Evolutionary conservation across 2,329 filamentous ascomycete genomes (phyloP).

Genomic region (Claviceps pusilla): DNA sequence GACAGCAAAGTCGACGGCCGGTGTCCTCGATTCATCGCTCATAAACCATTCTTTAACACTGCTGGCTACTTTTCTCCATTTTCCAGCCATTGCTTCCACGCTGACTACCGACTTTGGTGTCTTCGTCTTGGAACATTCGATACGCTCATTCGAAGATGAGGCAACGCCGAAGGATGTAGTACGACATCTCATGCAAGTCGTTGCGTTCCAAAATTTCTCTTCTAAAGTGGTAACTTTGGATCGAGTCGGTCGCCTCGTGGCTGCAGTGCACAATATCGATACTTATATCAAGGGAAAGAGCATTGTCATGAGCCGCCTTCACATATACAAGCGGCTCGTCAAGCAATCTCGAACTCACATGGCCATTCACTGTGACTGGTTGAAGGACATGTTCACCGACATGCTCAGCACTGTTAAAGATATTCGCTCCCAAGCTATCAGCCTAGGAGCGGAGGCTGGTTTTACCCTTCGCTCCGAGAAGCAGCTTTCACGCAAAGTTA

Average conservation of each 20-base stretch:
- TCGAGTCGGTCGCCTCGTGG: constrained; percentile 55
- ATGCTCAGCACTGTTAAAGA: constrained; percentile 69
- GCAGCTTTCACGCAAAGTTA: constrained; percentile 49
- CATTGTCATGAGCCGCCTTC: constrained; percentile 60
- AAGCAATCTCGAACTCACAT: constrained; percentile 58
- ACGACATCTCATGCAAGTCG: constrained; percentile 64
- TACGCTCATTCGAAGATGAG: constrained; percentile 55
- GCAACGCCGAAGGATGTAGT: constrained; percentile 60
- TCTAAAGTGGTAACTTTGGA: constrained; percentile 57
- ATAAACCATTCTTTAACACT: constrained; percentile 65
- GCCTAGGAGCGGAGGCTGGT: constrained; percentile 56
- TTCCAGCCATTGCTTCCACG: constrained; percentile 51
- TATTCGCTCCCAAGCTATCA: constrained; percentile 58
- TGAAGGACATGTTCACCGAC: constrained; percentile 66
- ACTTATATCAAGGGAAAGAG: constrained; percentile 64
- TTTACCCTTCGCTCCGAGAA: constrained; percentile 55
- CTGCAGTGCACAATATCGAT: constrained; percentile 56
- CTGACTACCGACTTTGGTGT: constrained; percentile 65
- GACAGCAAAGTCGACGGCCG: constrained; percentile 40
- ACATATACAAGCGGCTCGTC: constrained; percentile 65
- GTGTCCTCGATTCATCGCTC: constrained; percentile 50
- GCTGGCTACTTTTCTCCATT: constrained; percentile 61
- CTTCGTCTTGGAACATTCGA: constrained; percentile 69
- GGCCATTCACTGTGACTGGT: constrained; percentile 59
- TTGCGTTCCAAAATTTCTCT: constrained; percentile 68